Conservation (phyloP, 148 eudicot species). For the Camellia granthamiana region DNA sequence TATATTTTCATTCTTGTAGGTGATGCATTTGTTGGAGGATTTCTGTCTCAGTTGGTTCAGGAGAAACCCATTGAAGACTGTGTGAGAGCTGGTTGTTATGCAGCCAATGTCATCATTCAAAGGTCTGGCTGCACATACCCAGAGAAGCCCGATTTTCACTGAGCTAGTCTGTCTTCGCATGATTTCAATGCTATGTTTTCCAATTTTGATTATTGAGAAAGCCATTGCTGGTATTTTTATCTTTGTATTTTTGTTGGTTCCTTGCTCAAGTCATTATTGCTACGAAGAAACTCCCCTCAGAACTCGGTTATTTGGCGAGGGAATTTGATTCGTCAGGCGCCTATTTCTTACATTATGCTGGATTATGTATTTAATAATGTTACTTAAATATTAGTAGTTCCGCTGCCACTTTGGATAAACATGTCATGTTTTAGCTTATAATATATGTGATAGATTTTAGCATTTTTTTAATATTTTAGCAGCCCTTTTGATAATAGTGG, state of each 20-base stretch:
- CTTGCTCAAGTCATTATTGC: constrained; percentile 1
- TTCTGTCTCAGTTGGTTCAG: constrained; percentile 72
- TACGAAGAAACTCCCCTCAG: not conserved
- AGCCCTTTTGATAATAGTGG: not conserved
- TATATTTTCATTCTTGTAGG: constrained; percentile 35
- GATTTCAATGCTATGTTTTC: not conserved
- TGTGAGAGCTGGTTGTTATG: constrained; percentile 85
- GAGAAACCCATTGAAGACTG: constrained; percentile 82
- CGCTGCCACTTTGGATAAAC: no score
- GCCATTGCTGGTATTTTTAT: not conserved
- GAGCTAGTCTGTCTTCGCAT: not conserved
- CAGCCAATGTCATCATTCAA: constrained; percentile 83
- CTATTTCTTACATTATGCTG: not conserved
- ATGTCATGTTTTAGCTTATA: no score
- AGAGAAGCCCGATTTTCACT: constrained; percentile 81
- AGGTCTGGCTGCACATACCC: constrained; percentile 99
- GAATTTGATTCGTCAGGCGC: not conserved
- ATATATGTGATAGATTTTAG: no score
- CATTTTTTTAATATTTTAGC: not conserved
- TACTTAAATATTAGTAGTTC: not conserved
- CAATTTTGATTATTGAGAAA: constrained; percentile 19
- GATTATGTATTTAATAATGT: not conserved
- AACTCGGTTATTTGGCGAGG: not conserved
- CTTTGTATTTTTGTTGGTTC: not conserved
- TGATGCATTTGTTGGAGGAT: constrained; percentile 98